These are phyloP conservation scores for Agaricus blazei DNA, from an alignment of 768 basidiomycete species.

Conservation along the genomic window DNA sequence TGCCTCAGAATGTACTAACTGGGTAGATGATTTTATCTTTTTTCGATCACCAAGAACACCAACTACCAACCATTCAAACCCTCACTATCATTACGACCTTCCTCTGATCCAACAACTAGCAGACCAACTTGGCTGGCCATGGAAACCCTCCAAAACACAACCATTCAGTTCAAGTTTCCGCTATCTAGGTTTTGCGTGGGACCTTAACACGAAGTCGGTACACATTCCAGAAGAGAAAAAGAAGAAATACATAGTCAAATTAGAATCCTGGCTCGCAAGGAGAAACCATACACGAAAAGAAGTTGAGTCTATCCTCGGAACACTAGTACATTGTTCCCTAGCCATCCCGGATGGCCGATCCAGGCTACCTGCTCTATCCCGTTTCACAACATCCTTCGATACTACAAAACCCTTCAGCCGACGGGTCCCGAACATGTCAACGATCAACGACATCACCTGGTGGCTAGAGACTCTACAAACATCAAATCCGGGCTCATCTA, in stretches of 20 bases:
- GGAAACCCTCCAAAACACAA: slow-evolving; percentile 24
- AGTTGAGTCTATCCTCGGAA: slow-evolving; percentile 24
- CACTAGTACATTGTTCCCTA: slow-evolving; percentile 29
- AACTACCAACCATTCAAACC: not conserved
- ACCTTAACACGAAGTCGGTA: slow-evolving; percentile 21
- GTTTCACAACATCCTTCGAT: slow-evolving; percentile 21
- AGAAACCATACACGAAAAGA: slow-evolving; percentile 14
- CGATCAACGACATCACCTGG: slow-evolving; percentile 26
- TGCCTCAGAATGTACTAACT: slow-evolving; percentile 13
- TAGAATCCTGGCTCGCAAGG: slow-evolving; percentile 15
- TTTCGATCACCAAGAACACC: slow-evolving; percentile 12
- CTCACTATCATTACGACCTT: not conserved
- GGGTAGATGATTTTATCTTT: slow-evolving; percentile 27
- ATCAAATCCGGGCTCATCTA: slow-evolving; percentile 7
- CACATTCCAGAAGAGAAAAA: slow-evolving; percentile 25
- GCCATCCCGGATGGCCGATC: slow-evolving; percentile 25
- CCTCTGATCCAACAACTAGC: slow-evolving; percentile 11
- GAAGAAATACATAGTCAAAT: slow-evolving; percentile 20
- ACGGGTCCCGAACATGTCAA: slow-evolving; percentile 10
- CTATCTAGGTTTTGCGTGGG: slow-evolving; percentile 36
- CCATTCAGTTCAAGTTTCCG: slow-evolving; percentile 22
- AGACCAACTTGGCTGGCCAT: slow-evolving; percentile 27
- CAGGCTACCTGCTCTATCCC: slow-evolving; percentile 22
- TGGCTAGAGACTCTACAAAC: slow-evolving; percentile 18
- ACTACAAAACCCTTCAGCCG: slow-evolving; percentile 10